Base-by-base conservation (phyloP, 805 yeast species). In the Kuraishia ogatae region DNA sequence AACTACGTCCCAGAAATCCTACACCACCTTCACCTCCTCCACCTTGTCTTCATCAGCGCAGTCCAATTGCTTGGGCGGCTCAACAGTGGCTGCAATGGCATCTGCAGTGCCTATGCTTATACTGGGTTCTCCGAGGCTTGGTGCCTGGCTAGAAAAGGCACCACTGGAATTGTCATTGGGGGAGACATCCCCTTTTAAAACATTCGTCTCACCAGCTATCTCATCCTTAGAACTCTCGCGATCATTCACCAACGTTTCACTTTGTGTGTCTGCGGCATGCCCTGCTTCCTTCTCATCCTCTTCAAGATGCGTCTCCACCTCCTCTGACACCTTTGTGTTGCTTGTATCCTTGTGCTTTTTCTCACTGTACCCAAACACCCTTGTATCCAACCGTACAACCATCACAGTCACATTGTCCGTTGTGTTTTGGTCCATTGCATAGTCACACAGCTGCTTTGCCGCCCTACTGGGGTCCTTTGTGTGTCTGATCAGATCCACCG, bases 361-460 rank as follows among this genome's bases (percentile, higher is more conserved):
- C 46, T 50, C 54, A 29, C 55, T 61, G 39, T 58, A 64, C 10
- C 60, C 64, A 64, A 79, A 78, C 3, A 80, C 77, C 8, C 68
- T 59, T 11, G 70, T 63, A 59, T 81, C 83, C 54, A 84, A 73
- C 55, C 75, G 70, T 3, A 92, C 85, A 20, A 94, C 92, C 97
- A 93, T 89, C 19, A 87, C 96, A 0, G 99, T 93, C 47, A 93
- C 81, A 66, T 93, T 93, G 69, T 93, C 99, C 2, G 96, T 87
- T 22, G 96, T 87, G 48, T 87, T 82, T 59, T 84, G 79, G 53
- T 82, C 82, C 67, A 93, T 75, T 0, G 99, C 98, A 61, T 79
- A 76, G 55, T 81, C 78, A 55, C 91, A 87, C 56, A 91, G 74
- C 29, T 71, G 74, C 56, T 80, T 77, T 17, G 96, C 85, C 1